These are phyloP conservation scores for Dentipellis sp. DNA, from an alignment of 768 basidiomycete genomes.

Conservation along the genomic window DNA sequence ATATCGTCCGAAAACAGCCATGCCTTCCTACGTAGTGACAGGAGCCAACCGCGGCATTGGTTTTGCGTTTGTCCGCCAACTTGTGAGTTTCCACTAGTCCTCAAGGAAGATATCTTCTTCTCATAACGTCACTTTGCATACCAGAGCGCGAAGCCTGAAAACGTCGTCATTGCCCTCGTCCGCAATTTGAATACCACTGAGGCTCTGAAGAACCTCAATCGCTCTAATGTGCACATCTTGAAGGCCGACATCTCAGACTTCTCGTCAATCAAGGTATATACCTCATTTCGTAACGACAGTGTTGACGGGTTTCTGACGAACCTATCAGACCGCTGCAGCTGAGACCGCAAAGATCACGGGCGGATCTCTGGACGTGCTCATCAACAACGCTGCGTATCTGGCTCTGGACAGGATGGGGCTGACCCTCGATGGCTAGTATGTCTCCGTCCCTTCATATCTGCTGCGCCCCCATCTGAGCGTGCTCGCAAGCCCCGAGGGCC, in stretches of 20 bases:
- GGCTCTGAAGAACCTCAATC: not conserved
- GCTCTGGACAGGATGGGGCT: not conserved
- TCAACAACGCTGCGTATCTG: not conserved
- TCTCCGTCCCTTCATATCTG: not conserved
- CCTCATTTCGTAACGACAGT: not conserved
- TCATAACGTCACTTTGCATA: not conserved
- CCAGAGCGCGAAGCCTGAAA: not conserved
- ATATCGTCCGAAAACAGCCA: not conserved
- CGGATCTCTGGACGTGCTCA: not conserved
- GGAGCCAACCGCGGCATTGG: not conserved
- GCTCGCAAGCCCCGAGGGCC: not conserved
- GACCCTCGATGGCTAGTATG: not conserved
- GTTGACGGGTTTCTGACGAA: not conserved
- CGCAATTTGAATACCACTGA: not conserved
- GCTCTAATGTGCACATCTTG: not conserved
- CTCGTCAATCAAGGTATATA: not conserved
- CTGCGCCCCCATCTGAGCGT: not conserved
- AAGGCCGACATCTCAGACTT: not conserved
- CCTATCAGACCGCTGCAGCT: not conserved
- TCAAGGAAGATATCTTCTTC: not conserved
- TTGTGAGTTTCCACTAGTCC: conserved; percentile 10
- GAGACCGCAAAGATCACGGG: not conserved
- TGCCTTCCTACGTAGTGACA: not conserved
- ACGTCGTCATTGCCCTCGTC: not conserved
- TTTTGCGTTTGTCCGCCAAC: conserved; percentile 18